Evolutionary conservation across 2,329 filamentous ascomycete species (phyloP).

Genomic region (Penicillium sclerotiorum): DNA sequence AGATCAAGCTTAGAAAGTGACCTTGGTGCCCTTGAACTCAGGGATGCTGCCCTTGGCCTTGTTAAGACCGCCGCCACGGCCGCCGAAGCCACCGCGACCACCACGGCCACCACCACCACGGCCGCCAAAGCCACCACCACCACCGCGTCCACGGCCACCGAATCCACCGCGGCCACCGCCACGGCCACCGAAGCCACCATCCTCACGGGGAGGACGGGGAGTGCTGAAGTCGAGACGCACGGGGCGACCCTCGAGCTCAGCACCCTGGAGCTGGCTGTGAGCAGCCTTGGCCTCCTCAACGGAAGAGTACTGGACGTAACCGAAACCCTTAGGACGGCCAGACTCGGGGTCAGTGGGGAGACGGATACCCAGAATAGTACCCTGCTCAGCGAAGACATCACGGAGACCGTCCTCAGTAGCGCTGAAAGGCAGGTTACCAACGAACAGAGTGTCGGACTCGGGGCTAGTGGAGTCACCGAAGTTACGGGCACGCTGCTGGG

Average conservation of each 20-base stretch:
- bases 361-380: slow-evolving; percentile 74
- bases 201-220: slow-evolving; percentile 59
- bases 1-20: slow-evolving; percentile 60
- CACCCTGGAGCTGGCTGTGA: slow-evolving; percentile 70
- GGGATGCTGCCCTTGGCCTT: slow-evolving; percentile 60
- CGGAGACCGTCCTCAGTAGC: slow-evolving; percentile 74
- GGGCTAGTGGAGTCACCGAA: slow-evolving; percentile 80
- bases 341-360: slow-evolving; percentile 86
- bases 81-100: slow-evolving; percentile 44
- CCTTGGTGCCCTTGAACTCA: slow-evolving; percentile 78
- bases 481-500: slow-evolving; percentile 51
- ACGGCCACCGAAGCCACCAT: slow-evolving; percentile 55
- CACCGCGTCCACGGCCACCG: slow-evolving; percentile 51
- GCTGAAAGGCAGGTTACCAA: slow-evolving; percentile 88
- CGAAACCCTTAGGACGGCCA: slow-evolving; percentile 87
- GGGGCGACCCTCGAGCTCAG: slow-evolving; percentile 70
- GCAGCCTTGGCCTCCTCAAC: slow-evolving; percentile 81
- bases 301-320: slow-evolving; percentile 81
- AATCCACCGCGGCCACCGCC: slow-evolving; percentile 57
- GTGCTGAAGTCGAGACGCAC: slow-evolving; percentile 82
- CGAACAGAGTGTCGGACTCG: slow-evolving; percentile 83
- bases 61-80: slow-evolving; percentile 51
- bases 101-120: slow-evolving; percentile 43
- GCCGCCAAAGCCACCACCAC: slow-evolving; percentile 46
- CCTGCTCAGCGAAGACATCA: slow-evolving; percentile 72